Evolutionary conservation across 2,329 filamentous ascomycete genomes (phyloP), one percentile per base, ranked within the genome.

Genomic region (Zasmidium citrigriseum): DNA sequence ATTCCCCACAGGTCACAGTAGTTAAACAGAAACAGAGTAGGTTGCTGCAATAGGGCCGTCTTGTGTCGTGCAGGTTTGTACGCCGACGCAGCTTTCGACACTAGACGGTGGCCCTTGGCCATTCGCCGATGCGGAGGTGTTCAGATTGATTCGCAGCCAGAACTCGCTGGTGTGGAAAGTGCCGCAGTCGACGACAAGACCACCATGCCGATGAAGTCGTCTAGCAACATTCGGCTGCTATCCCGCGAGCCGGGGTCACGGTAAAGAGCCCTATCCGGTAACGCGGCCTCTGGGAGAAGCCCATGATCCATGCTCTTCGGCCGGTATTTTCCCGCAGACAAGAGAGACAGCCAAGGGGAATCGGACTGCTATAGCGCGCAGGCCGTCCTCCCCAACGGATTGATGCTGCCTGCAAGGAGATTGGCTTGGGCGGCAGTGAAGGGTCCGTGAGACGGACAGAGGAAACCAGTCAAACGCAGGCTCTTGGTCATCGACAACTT

Each of bases 401-500:
- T 47, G 41, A 58, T 58, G 51, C 45, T 54, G 51, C 23, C 20
- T 54, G 18, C 38, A 4, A 41, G 4, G 34, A 10, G 7, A n/a
- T 41, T 41, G 18, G 34, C 34, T n/a, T 41, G 27, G 27, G 7
- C 7, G 27, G 27, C 34, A 41, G 7, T 11, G 7, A n/a, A 41
- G 5, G 34, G 18, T 41, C 34, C 34, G 34, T 41, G 7, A 41
- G 34, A 41, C 7, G 34, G 18, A 11, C 14, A 16, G 34, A 52
- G 29, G 23, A 59, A 41, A 34, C 61, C 58, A 63, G 58, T 58
- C 20, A 57, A 55, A 52, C 50, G 22, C 18, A 41, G 24, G 16
- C 50, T 53, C 52, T 55, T 57, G 58, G 56, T 61, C 56, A 57
- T 61, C 54, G 46, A 14, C 25, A 22, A 51, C n/a, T 47, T 58